These are phyloP conservation scores for Berberis vulgaris DNA, from an alignment of 164 flowering plant species.

Conservation along the genomic window DNA sequence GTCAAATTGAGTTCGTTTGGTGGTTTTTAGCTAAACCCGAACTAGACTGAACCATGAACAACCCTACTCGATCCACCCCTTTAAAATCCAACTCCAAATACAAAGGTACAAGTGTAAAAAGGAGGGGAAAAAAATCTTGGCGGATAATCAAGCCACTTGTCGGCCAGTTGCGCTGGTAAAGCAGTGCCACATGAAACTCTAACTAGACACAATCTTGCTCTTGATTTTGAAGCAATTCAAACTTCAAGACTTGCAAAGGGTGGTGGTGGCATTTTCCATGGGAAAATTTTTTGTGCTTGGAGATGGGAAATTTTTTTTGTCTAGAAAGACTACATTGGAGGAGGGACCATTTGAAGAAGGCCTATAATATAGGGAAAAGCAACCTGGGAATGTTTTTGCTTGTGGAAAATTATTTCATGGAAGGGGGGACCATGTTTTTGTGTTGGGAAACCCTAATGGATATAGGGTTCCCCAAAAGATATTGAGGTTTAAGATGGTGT, in stretches of 20 bases:
- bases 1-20: no score
- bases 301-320: no score
- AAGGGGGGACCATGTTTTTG: slow-evolving; percentile 26
- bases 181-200: slow-evolving; percentile 18
- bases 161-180: slow-evolving; percentile 8
- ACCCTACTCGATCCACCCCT: no score
- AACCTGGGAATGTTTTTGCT: slow-evolving; percentile 21
- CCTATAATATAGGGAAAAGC: slow-evolving; percentile 13
- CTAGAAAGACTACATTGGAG: slow-evolving; percentile 7
- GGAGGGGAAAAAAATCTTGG: background rate
- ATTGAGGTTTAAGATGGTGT: background rate
- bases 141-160: slow-evolving; percentile 4
- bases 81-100: no score
- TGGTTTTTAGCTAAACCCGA: no score
- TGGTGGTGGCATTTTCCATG: background rate
- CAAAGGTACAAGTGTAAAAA: background rate
- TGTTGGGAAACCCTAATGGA: slow-evolving; percentile 22
- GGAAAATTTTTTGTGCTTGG: background rate
- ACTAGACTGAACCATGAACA: no score
- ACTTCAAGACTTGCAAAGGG: background rate
- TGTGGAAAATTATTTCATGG: slow-evolving; percentile 4
- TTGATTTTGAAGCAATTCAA: slow-evolving; percentile 8
- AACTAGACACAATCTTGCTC: slow-evolving; percentile 7
- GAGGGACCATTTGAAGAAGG: slow-evolving; percentile 1
- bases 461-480: background rate